Evolutionary conservation across 1,284 basidiomycete species (phyloP).

Genomic region (Earliella scabrosa): DNA sequence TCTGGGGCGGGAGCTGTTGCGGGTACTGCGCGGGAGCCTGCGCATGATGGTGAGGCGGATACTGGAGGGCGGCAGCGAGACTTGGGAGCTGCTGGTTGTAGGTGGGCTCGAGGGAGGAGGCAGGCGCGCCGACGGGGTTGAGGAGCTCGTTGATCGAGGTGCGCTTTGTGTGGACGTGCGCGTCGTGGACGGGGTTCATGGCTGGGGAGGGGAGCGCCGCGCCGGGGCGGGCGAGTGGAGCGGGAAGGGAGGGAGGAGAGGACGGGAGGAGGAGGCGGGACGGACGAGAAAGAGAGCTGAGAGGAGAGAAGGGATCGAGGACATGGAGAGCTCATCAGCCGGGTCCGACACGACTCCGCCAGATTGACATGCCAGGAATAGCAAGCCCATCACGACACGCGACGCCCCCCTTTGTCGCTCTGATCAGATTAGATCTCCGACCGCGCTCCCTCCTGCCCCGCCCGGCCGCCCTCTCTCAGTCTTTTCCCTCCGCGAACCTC

Average conservation of each 20-base stretch:
- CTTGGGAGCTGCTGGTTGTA: slow-evolving; percentile 48
- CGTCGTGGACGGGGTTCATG: slow-evolving; percentile 53
- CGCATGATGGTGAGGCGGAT: slow-evolving; percentile 31
- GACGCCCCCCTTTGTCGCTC: slow-evolving; percentile 2
- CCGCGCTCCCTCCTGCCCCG: too few relatives aligned
- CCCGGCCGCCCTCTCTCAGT: background rate
- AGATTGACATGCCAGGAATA: slow-evolving; percentile 21
- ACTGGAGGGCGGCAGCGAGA: slow-evolving; percentile 33
- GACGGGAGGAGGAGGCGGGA: slow-evolving; percentile 2
- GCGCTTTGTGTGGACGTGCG: slow-evolving; percentile 45
- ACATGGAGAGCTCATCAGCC: slow-evolving; percentile 14
- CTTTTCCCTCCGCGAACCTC: slow-evolving; percentile 23
- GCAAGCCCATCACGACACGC: slow-evolving; percentile 12
- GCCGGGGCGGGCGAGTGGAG: slow-evolving; percentile 22
- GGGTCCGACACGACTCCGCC: slow-evolving; percentile 26
- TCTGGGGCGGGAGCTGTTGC: slow-evolving; percentile 25
- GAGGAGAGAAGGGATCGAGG: slow-evolving; percentile 10
- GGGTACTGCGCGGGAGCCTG: slow-evolving; percentile 14
- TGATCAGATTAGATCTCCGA: slow-evolving; percentile 28
- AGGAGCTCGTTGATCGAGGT: slow-evolving; percentile 58
- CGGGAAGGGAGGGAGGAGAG: slow-evolving; percentile 1
- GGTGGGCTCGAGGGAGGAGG: slow-evolving; percentile 35
- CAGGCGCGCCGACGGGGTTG: slow-evolving; percentile 41
- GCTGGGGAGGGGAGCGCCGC: slow-evolving; percentile 22
- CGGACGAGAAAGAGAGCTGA: slow-evolving; percentile 10